Conservation (phyloP, 2,329 filamentous ascomycete species). For the Xylariales sp. region DNA sequence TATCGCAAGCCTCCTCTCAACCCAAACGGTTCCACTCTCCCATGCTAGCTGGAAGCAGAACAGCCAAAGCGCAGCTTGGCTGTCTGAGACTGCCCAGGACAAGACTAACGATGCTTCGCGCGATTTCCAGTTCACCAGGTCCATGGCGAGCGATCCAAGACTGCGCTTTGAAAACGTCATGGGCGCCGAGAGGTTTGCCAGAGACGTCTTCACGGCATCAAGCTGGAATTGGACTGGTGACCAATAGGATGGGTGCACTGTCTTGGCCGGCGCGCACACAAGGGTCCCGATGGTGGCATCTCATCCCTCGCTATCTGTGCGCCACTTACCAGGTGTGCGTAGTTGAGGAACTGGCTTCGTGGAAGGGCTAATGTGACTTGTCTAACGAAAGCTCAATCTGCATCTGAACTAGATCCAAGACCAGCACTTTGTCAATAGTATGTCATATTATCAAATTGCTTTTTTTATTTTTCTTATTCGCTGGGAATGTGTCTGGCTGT, state of each 20-base stretch:
- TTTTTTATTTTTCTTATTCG: too few relatives aligned
- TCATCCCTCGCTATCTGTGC: too few relatives aligned
- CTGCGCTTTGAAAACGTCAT: slow-evolving; percentile 44
- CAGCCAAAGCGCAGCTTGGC: slow-evolving; percentile 36
- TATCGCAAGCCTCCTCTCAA: slow-evolving; percentile 52
- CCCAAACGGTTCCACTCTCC: slow-evolving; percentile 38
- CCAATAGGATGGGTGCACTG: slow-evolving; percentile 21
- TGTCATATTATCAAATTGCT: too few relatives aligned
- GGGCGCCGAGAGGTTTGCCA: slow-evolving; percentile 46
- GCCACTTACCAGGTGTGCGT: too few relatives aligned
- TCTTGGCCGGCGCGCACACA: too few relatives aligned
- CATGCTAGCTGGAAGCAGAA: slow-evolving; percentile 42
- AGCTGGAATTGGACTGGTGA: slow-evolving; percentile 59
- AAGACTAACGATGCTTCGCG: slow-evolving; percentile 13
- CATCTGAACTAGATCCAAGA: too few relatives aligned
- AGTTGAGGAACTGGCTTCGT: too few relatives aligned
- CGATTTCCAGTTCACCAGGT: slow-evolving; percentile 46
- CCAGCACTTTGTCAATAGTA: too few relatives aligned
- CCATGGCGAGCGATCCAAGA: slow-evolving; percentile 44
- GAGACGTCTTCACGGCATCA: slow-evolving; percentile 49
- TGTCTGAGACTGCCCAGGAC: slow-evolving; percentile 14
- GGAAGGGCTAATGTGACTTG: too few relatives aligned
- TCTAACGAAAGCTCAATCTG: too few relatives aligned
- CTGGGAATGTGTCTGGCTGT: too few relatives aligned
- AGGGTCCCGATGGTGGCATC: too few relatives aligned